A percentile compares a stretch with the other conserved stretches of the same genome.
phyloP scores from a whole-genome alignment of 2,329 filamentous ascomycete species.

The Sporothrix brunneoviolacea region DNA sequence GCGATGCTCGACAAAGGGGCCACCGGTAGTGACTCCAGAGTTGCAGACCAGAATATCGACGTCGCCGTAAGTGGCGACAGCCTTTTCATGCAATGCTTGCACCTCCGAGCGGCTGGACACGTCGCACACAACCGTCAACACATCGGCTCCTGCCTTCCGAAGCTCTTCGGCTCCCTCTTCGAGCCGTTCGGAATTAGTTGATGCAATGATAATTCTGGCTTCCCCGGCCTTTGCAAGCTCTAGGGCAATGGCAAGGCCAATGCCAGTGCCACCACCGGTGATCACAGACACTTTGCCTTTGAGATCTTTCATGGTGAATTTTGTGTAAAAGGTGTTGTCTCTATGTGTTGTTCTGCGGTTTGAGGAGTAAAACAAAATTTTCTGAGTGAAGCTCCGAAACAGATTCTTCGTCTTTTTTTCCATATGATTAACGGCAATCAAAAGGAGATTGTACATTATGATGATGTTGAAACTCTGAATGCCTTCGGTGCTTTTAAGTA shows the following conservation, averaged over 20 bases:
- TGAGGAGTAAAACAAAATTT: no score
- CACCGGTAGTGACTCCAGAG: slow-evolving; percentile 8
- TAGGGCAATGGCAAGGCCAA: slow-evolving; percentile 6
- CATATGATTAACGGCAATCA: no score
- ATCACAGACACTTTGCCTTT: slow-evolving; percentile 11
- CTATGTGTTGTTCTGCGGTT: background rate
- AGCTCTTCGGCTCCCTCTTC: slow-evolving; percentile 8
- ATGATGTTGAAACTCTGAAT: no score
- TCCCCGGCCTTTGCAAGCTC: slow-evolving; percentile 11
- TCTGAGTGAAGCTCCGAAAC: no score
- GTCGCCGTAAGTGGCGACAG: background rate
- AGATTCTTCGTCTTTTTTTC: no score
- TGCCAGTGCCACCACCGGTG: slow-evolving; percentile 11
- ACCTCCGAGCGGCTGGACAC: slow-evolving; percentile 5
- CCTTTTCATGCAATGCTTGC: slow-evolving; percentile 6
- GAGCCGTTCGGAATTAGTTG: slow-evolving; percentile 9
- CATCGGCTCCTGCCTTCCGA: slow-evolving; percentile 7
- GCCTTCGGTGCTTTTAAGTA: no score
- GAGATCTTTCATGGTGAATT: slow-evolving; percentile 7
- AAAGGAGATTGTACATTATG: no score
- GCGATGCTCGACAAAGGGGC: slow-evolving; percentile 8
- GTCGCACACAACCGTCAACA: slow-evolving; percentile 9
- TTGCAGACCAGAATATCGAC: slow-evolving; percentile 9
- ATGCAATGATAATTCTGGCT: slow-evolving; percentile 11
- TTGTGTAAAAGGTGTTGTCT: background rate